Conservation (phyloP, 2,329 filamentous ascomycete species). For the Aspergillus fructus region DNA sequence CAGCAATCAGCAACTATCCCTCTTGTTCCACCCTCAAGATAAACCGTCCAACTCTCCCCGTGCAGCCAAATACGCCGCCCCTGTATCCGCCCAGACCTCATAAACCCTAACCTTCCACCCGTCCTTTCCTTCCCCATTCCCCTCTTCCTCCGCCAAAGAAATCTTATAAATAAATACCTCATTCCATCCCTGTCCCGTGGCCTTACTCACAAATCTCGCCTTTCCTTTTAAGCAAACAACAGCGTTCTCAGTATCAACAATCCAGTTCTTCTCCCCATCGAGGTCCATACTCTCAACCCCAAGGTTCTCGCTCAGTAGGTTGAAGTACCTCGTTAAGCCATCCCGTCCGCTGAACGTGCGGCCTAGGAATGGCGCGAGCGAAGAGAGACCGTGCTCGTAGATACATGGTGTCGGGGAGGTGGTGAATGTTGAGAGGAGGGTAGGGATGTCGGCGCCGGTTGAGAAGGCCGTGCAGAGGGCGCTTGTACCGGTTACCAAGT, state of each 20-base stretch:
- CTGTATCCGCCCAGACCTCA: slow-evolving; percentile 46
- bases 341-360: slow-evolving; percentile 39
- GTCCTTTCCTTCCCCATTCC: neutral
- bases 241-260: slow-evolving; percentile 35
- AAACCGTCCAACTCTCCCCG: slow-evolving; percentile 18
- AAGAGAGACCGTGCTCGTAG: slow-evolving; percentile 42
- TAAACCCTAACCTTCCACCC: slow-evolving; percentile 39
- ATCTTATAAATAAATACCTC: slow-evolving; percentile 44
- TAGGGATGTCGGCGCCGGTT: slow-evolving; percentile 18
- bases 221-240: slow-evolving; percentile 35
- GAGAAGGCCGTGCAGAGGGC: slow-evolving; percentile 34
- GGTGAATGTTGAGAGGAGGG: slow-evolving; percentile 38
- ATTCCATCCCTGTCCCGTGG: slow-evolving; percentile 39
- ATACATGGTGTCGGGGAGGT: slow-evolving; percentile 22
- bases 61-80: slow-evolving; percentile 43
- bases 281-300: slow-evolving; percentile 39
- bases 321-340: slow-evolving; percentile 39
- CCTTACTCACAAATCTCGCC: slow-evolving; percentile 35
- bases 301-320: slow-evolving; percentile 30
- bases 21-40: neutral
- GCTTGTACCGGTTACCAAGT: slow-evolving; percentile 19
- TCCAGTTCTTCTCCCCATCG: slow-evolving; percentile 34
- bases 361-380: slow-evolving; percentile 44
- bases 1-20: neutral
- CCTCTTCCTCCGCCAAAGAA: slow-evolving; percentile 31